Evolutionary conservation across 2,329 filamentous ascomycete species (phyloP).

Genomic region (Metarhizium robertsii): DNA sequence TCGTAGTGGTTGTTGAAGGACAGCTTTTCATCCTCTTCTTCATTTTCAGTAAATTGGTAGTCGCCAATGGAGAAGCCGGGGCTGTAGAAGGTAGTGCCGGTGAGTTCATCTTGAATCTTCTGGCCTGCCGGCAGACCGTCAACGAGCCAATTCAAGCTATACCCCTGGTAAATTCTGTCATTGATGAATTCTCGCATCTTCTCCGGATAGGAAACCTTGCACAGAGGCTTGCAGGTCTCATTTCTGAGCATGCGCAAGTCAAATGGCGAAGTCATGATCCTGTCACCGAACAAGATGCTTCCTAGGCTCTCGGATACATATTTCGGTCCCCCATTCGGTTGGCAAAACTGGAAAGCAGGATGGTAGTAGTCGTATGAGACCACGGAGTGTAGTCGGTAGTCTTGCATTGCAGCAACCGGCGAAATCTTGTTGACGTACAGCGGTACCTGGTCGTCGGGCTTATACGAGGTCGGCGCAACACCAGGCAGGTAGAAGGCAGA

Average conservation of each 20-base stretch:
- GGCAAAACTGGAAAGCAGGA: constrained; percentile 78
- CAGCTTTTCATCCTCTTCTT: constrained; percentile 44
- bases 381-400: constrained; percentile 80
- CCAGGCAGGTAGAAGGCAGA: constrained; percentile 92
- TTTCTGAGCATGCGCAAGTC: constrained; percentile 80
- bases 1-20: constrained; percentile 91
- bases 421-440: constrained; percentile 90
- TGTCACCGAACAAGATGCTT: constrained; percentile 93
- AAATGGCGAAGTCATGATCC: constrained; percentile 94
- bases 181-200: constrained; percentile 72
- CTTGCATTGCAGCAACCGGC: constrained; percentile 66
- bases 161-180: constrained; percentile 70
- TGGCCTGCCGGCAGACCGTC: constrained; percentile 91
- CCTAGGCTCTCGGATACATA: constrained; percentile 75
- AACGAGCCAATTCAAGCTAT: constrained; percentile 91
- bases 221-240: constrained; percentile 78
- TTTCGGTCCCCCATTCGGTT: constrained; percentile 65
- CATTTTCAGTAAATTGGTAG: constrained; percentile 48
- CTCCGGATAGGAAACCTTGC: constrained; percentile 54
- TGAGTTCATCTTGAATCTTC: constrained; percentile 65
- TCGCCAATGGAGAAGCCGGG: constrained; percentile 57
- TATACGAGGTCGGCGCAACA: constrained; percentile 89
- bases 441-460: constrained; percentile 67
- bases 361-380: constrained; percentile 97
- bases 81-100: constrained; percentile 74